Percentiles rank a stretch among this genome's conserved stretches.
Conservation (phyloP, 306 rosid species). For the Corylus heterophylla region DNA sequence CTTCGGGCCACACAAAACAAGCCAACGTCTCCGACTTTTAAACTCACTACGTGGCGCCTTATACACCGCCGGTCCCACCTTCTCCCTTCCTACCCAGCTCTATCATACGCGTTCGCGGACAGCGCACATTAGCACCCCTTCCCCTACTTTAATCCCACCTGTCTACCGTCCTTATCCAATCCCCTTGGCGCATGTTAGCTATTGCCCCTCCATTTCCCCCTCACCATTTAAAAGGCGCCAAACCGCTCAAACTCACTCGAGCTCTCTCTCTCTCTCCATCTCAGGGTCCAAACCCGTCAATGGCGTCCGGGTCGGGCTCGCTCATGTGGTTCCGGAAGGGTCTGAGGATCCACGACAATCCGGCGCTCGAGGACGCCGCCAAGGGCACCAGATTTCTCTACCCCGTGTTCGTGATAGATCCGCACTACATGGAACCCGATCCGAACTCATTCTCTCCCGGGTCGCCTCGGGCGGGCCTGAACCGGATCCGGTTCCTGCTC, state of each 20-base stretch:
- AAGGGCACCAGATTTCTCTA: slow-evolving; percentile 39
- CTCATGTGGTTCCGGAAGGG: slow-evolving; percentile 91
- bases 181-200: too few relatives aligned
- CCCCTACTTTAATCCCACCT: too few relatives aligned
- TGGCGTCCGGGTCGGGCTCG: slow-evolving; percentile 59
- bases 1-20: too few relatives aligned
- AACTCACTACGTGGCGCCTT: too few relatives aligned
- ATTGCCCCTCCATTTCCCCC: too few relatives aligned
- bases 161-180: too few relatives aligned
- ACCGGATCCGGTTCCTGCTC: slow-evolving; percentile 69
- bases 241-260: neutral
- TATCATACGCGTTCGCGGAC: too few relatives aligned
- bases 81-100: too few relatives aligned
- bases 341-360: slow-evolving; percentile 86
- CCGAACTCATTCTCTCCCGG: slow-evolving; percentile 53
- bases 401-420: slow-evolving; percentile 80
- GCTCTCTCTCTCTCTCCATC: neutral
- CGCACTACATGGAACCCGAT: slow-evolving; percentile 87
- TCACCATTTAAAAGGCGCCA: slow-evolving; percentile 39
- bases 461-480: slow-evolving; percentile 62
- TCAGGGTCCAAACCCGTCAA: slow-evolving; percentile 15
- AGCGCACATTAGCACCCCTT: too few relatives aligned
- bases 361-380: slow-evolving; percentile 73
- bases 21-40: too few relatives aligned
- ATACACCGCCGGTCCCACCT: too few relatives aligned